Evolutionary conservation across 371 early-diverging fungal genomes (phyloP), one percentile per base, ranked within the genome.

Genomic region (Lichtheimia hyalospora): DNA sequence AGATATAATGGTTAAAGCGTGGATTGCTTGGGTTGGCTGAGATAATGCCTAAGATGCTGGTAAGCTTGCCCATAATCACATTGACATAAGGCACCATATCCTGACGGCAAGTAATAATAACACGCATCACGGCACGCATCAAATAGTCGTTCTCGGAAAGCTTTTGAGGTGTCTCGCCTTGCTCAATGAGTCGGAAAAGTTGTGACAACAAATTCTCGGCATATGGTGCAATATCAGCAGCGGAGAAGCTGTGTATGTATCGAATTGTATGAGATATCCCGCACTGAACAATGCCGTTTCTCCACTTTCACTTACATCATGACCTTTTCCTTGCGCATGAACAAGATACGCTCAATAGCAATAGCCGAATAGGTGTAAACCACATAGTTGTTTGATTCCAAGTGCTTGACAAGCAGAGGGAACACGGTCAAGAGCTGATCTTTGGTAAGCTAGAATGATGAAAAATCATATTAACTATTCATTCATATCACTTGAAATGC

Each of bases 1-100:
- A 99, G 24, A 92, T 73, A 72, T 87, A 97, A 73, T 99, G 98
- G 71, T 93, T 96, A 89, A 97, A 99, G 52, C 87, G 88, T 3
- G 99, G 98, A 74, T 99, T 97, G 73, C 92, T 91, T 13, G 99
- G 99, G 68, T 99, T 99, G 60, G 83, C 83, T 73, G 91, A 88
- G n/a, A 97, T 91, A 41, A 87, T 75, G n/a, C 81, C 81, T 54
- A 97, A 75, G 40, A 96, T 89, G 20, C 68, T 73, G 1, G 88
- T 90, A 61, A 97, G 69, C 46, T 89, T 84, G 49, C 62, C 75
- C 67, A 96, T 81, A 39, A 93, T 80, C 3, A 86, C 84, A 23
- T 83, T 83, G 14, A 87, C 93, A 51, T 82, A 83, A 1, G 89
- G 87, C 39, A 83, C 63, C 71, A 93, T 84, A 59, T 86, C 86